A percentile compares a stretch with the other conserved stretches of the same genome.
phyloP scores from a whole-genome alignment of 2,329 filamentous ascomycete species.

The Fusarium secorum region DNA sequence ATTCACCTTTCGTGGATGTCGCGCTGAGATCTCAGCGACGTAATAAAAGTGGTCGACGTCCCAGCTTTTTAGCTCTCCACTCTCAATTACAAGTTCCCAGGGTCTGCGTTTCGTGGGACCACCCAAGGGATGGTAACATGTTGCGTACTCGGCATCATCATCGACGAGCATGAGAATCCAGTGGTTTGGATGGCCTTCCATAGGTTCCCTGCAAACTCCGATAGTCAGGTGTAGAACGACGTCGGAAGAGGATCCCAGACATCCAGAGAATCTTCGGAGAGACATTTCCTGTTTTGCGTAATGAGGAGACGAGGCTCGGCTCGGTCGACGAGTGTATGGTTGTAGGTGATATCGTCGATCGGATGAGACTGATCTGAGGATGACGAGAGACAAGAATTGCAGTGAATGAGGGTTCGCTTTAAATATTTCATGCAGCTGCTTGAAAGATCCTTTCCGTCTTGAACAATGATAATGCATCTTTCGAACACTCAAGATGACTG shows the following conservation, averaged over 20 bases:
- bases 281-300: background rate
- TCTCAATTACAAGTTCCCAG: background rate
- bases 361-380: background rate
- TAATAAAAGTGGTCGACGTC: background rate
- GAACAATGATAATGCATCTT: background rate
- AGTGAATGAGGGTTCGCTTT: background rate
- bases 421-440: background rate
- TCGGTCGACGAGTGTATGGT: background rate
- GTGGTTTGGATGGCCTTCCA: background rate
- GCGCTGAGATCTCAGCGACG: background rate
- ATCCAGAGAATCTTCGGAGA: background rate
- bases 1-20: background rate
- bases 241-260: background rate
- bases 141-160: background rate
- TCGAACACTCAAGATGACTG: background rate
- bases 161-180: slow-evolving; percentile 16
- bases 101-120: background rate
- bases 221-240: background rate
- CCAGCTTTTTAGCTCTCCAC: background rate
- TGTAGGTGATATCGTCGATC: background rate
- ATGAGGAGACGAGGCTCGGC: background rate
- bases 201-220: background rate
- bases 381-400: background rate
- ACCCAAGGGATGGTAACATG: background rate
- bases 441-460: background rate